Evolutionary conservation across 1,139 yeast species (phyloP), one percentile per base, ranked within the genome.

Genomic region (Saccharomyces hybrid): DNA sequence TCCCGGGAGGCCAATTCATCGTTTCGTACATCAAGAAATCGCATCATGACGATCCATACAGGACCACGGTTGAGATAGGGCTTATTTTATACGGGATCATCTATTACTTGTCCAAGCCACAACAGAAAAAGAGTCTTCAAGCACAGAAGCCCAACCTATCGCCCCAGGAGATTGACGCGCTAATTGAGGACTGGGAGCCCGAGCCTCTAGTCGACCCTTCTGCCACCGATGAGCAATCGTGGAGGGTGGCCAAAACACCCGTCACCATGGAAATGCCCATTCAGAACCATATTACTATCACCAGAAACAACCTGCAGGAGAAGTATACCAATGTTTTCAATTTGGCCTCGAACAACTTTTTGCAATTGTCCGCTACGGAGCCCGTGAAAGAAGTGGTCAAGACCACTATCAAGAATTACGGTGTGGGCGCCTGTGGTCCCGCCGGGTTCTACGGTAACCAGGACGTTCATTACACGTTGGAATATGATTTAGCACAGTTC

Each of bases 371-470:
- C 53, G 71, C 72, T 48, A 74, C 79, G 62, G 71, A 73, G 16
- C 68, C 60, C 16, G 75, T 90, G 44, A 75, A 75, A 56, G 70
- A 75, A n/a, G 79, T 77, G 16, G 90, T 93, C 4, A 77, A 79
- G 55, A 69, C 74, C 29, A 78, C 83, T 31, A 83, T 93, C 58
- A 75, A 77, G 49, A 76, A 77, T 55, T 83, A 87, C 55, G 99
- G 99, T 66, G 98, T 93, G 52, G 99, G 99, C 59, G 95, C 98
- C 1, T 93, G 99, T 76, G 97, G 98, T 29, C 98, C 99, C 2
- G 96, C 98, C 47, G 96, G 96, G 57, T 93, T 93, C 65, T 93
- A 91, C 71, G 99, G 99, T 57, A 87, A 93, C 60, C 97, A 90
- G 71, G 97, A 90, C 68, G 90, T 85, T 41, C 99, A 93, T 67